Percentiles rank a stretch among this genome's conserved stretches.
These are phyloP conservation scores for Brettanomyces bruxellensis DNA, from an alignment of 805 yeast species.

Conservation along the genomic window DNA sequence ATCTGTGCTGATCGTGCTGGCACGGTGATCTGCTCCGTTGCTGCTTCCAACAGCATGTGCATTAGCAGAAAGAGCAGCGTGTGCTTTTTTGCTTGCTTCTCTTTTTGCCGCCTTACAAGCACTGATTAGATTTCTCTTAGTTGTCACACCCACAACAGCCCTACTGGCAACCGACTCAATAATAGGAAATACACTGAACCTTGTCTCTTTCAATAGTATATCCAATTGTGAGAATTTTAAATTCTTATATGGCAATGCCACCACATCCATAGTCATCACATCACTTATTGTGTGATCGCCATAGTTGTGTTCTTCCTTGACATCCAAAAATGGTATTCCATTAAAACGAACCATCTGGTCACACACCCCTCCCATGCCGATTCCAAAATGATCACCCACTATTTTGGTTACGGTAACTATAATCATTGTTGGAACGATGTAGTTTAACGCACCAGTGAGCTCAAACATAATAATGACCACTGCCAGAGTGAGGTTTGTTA, in stretches of 20 bases:
- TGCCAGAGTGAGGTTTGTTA: slow-evolving; percentile 84
- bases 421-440: slow-evolving; percentile 92
- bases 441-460: slow-evolving; percentile 87
- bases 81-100: background rate
- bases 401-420: slow-evolving; percentile 82
- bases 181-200: slow-evolving; percentile 46
- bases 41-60: background rate
- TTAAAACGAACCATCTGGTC: slow-evolving; percentile 88
- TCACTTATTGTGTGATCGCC: slow-evolving; percentile 38
- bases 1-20: background rate
- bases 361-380: slow-evolving; percentile 74
- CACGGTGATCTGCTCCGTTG: background rate
- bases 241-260: slow-evolving; percentile 30
- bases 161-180: slow-evolving; percentile 24
- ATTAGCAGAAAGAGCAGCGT: background rate
- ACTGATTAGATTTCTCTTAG: background rate
- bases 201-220: slow-evolving; percentile 24
- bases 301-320: slow-evolving; percentile 59
- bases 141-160: slow-evolving; percentile 1
- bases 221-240: slow-evolving; percentile 28
- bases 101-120: background rate
- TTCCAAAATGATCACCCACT: slow-evolving; percentile 69
- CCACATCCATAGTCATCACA: slow-evolving; percentile 48
- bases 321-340: slow-evolving; percentile 75
- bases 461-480: slow-evolving; percentile 96